Evolutionary conservation across 805 yeast species (phyloP), one percentile per base, ranked within the genome.

Genomic region (Saturnispora hagleri): DNA sequence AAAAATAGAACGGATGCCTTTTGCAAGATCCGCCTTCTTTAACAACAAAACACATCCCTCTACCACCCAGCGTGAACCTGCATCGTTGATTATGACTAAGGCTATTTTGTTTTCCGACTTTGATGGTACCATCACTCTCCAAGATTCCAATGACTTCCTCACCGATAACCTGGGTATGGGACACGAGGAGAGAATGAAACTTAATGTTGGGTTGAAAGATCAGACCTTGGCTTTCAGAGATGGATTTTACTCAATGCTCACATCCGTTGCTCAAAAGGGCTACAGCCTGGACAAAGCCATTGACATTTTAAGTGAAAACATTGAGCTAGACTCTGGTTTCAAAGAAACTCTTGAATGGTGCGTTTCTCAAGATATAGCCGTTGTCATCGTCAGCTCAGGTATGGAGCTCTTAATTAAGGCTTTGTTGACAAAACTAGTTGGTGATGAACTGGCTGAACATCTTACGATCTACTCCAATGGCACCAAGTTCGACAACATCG

Each of bases 51-150:
- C 26, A n/a, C 13, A 10, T 17, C 40, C 40, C 15, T 17, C 40
- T 35, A 26, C 9, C 9, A 26, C 20, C 9, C 20, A n/a, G 7
- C 31, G 7, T 13, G 9, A 24, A 1, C 9, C 12, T n/a, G 10
- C 13, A n/a, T 43, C 10, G 6, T 28, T n/a, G n/a, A 41, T 40
- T 5, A 31, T 43, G 17, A 65, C 65, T 12, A 54, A 57, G 56
- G 91, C 95, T 46, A 89, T 93, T 62, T 85, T 93, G 43, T 93
- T 93, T 73, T 86, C 97, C 43, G 99, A 93, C 68, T 93, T 95
- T 81, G 99, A 93, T 66, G 99, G 99, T 28, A 93, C 99, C 2
- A 93, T 93, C 57, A 93, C 99, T 12, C 72, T 86, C 54, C 95
- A 91, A 67, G 99, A 93, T 67, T 86, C 96, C 54, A 93, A 93